Percentiles rank a stretch among this genome's conserved stretches.
Evolutionary conservation across 140 eudicot species (phyloP).

Genomic region (Anethum foeniculum): DNA sequence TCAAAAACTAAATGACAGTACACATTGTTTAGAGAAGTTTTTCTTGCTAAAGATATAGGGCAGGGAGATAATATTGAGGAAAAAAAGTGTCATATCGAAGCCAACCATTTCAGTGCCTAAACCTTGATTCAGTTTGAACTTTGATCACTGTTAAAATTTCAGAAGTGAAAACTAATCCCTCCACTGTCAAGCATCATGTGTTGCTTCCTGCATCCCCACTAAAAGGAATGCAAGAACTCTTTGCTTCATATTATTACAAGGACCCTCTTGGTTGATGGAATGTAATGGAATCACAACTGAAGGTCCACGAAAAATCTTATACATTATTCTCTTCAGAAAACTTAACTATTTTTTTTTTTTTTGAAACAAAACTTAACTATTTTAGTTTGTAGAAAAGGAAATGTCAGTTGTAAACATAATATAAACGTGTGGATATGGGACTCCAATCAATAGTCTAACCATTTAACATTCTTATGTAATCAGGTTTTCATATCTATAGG

Average conservation of each 20-base stretch:
- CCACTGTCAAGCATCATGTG: background rate
- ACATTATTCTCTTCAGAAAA: background rate
- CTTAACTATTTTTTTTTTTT: no score
- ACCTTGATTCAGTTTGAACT: background rate
- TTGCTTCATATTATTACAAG: background rate
- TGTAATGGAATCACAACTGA: background rate
- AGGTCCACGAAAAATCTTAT: background rate
- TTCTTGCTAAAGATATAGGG: background rate
- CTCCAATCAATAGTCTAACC: background rate
- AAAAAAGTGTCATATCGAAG: background rate
- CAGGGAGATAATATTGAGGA: background rate
- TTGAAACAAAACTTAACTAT: no score
- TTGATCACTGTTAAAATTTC: background rate
- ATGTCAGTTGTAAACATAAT: background rate
- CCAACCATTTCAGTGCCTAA: background rate
- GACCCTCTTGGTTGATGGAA: background rate
- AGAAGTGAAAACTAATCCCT: background rate
- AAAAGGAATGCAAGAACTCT: background rate
- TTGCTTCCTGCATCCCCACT: background rate
- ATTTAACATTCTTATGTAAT: background rate
- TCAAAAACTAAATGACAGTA: background rate
- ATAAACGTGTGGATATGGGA: background rate
- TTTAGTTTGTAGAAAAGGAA: background rate
- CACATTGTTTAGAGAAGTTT: background rate
- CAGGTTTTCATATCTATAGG: background rate